A percentile compares a stretch with the other conserved stretches of the same genome.
phyloP scores from a whole-genome alignment of 2,329 filamentous ascomycete species.

The Hymenoscyphus fraxineus region DNA sequence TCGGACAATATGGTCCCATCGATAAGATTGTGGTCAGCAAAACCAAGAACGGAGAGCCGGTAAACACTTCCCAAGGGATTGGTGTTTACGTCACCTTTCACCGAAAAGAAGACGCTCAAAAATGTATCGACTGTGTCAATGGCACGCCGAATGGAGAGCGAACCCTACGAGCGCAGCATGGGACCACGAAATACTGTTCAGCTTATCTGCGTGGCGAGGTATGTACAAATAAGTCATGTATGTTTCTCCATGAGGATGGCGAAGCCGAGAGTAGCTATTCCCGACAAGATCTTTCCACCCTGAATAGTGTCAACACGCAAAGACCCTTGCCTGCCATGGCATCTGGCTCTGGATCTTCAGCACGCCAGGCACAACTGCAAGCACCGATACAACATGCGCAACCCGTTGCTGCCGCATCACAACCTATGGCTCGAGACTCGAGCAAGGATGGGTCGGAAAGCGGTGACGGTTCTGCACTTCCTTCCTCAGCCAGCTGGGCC shows the following conservation, averaged over 20 bases:
- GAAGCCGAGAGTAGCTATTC: constrained; percentile 97
- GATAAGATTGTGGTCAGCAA: constrained; percentile 99
- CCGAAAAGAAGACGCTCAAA: constrained; percentile 81
- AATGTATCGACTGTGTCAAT: constrained; percentile 88
- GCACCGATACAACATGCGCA: constrained; percentile 34
- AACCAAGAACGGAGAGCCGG: constrained; percentile 62
- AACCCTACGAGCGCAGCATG: constrained; percentile 71
- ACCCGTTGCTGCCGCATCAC: constrained; percentile 40
- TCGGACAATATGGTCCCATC: constrained; percentile 97
- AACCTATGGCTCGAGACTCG: constrained; percentile 70
- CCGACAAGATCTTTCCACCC: constrained; percentile 86
- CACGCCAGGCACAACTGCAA: constrained; percentile 47
- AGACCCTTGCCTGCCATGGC: constrained; percentile 55
- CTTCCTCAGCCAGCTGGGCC: constrained; percentile 92
- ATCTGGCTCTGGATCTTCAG: constrained; percentile 50
- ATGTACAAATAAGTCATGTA: constrained; percentile 94
- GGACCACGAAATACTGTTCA: constrained; percentile 98
- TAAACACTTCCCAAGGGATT: constrained; percentile 62
- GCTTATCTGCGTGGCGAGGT: constrained; percentile 92
- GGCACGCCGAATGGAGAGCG: constrained; percentile 88
- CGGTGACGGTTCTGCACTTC: constrained; percentile 84
- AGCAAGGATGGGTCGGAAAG: constrained; percentile 73
- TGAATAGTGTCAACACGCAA: constrained; percentile 84
- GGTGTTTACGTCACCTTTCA: constrained; percentile 99
- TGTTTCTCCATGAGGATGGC: constrained; percentile 97